A percentile compares a stretch with the other conserved stretches of the same genome.
Conservation (phyloP, 2,329 filamentous ascomycete species). For the Colletotrichum agaves region DNA sequence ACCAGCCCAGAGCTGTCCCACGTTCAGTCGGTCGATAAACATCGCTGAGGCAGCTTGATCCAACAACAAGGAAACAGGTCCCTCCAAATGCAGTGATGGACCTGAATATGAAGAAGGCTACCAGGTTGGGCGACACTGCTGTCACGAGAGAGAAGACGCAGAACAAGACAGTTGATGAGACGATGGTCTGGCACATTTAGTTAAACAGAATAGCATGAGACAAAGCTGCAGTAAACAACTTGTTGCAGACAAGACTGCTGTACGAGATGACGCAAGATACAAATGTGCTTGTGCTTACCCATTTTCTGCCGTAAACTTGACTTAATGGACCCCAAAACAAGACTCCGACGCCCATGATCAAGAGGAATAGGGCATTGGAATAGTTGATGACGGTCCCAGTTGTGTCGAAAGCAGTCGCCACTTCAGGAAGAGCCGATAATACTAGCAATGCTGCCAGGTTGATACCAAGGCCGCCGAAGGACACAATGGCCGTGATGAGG, state of each 20-base stretch:
- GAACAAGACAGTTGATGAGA: constrained; percentile 58
- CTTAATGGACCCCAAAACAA: constrained; percentile 75
- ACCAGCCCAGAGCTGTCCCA: constrained; percentile 74
- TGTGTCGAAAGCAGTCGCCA: constrained; percentile 72
- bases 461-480: constrained; percentile 29
- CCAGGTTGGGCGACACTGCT: constrained; percentile 73
- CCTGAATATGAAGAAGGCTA: constrained; percentile 74
- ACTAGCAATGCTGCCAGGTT: constrained; percentile 48
- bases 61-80: constrained; percentile 74
- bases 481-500: constrained; percentile 40
- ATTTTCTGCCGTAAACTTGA: constrained; percentile 64
- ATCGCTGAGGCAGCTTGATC: constrained; percentile 69
- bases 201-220: background rate
- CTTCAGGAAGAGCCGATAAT: constrained; percentile 78
- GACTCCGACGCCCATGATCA: constrained; percentile 75
- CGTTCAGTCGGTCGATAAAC: constrained; percentile 70
- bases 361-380: constrained; percentile 75
- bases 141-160: constrained; percentile 73
- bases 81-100: constrained; percentile 77
- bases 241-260: background rate
- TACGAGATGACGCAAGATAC: constrained; percentile 14
- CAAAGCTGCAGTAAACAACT: background rate
- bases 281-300: constrained; percentile 53
- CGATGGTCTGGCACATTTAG: constrained; percentile 38
- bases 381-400: constrained; percentile 75